Evolutionary conservation across 2,329 filamentous ascomycete species (phyloP), one percentile per base, ranked within the genome.

Genomic region (Cladobotryum protrusum): DNA sequence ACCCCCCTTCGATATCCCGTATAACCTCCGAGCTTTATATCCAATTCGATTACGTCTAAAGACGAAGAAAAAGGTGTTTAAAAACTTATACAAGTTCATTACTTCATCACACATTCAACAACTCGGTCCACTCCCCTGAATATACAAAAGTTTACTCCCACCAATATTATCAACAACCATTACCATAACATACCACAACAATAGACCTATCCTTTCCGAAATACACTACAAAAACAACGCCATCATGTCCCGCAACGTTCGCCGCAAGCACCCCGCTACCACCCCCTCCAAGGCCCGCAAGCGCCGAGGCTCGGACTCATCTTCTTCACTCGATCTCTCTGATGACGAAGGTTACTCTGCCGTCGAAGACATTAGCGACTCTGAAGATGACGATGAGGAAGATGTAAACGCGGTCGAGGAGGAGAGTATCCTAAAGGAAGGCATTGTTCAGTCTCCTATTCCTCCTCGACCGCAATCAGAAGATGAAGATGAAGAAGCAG

Each of bases 361-460:
- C 35, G 85, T 95, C 52, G 87, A 92, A 63, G 81, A 89, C 45
- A 85, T 95, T 53, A 87, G 81, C 57, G 87, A 91, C 59, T 85
- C 82, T 11, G 87, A 79, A 48, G 79, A 91, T 54, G 85, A 89
- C 56, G 87, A 92, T 65, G 85, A 92, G 66, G 81, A 87, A 56
- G 81, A 87, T 75, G 81, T 92, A 49, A 79, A 86, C 62, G 81
- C 83, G 75, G 78, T 82, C 73, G 88, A 93, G 78, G 87, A 90
- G 72, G 77, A 83, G 66, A 81, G 85, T 58, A 88, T 91, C 54
- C 73, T 87, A 51, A 67, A 68, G 49, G 68, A 75, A 56, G 68
- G 66, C 55, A 61, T 65, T 57, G 64, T 63, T 29, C 64, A 69
- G 36, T 63, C 65, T 53, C 60, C 66, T 59, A 65, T 64, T 60